Conservation (phyloP, 2,329 filamentous ascomycete genomes). For the Talaromyces atroroseus region DNA sequence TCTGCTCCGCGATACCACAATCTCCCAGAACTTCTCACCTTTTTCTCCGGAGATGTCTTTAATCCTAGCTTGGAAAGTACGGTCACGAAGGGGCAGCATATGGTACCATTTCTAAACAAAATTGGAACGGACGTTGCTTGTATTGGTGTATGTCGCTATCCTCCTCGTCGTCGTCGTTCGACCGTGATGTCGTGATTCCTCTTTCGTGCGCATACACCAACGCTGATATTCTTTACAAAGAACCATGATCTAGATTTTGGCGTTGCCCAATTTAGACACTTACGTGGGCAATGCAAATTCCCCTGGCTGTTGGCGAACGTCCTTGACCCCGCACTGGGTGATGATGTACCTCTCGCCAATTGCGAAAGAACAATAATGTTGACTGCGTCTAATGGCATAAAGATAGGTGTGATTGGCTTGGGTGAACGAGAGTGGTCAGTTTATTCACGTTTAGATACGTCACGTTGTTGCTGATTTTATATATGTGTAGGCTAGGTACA, state of each 20-base stretch:
- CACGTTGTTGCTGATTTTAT: background rate
- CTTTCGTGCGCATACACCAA: background rate
- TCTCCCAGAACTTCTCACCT: constrained; percentile 63
- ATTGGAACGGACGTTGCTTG: constrained; percentile 76
- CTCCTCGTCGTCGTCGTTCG: background rate
- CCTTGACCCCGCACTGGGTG: constrained; percentile 73
- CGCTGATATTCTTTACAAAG: constrained; percentile 34
- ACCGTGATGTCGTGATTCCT: background rate
- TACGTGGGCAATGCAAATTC: constrained; percentile 70
- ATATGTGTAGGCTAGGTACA: constrained; percentile 59
- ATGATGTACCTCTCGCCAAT: constrained; percentile 67
- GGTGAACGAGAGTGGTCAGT: constrained; percentile 74
- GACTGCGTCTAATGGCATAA: constrained; percentile 75
- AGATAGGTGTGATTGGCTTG: constrained; percentile 77
- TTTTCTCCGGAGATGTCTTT: constrained; percentile 90
- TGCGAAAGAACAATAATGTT: constrained; percentile 71
- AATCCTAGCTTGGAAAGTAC: constrained; percentile 86
- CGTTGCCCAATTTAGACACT: constrained; percentile 68
- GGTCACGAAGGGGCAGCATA: constrained; percentile 84
- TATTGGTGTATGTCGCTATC: constrained; percentile 58
- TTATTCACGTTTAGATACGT: background rate
- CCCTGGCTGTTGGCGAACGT: constrained; percentile 90
- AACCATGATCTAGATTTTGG: constrained; percentile 95
- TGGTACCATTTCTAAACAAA: constrained; percentile 77
- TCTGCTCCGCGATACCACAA: constrained; percentile 54